phyloP scores from a whole-genome alignment of 208 protist genomes.

The Leishmania lainsoni region DNA sequence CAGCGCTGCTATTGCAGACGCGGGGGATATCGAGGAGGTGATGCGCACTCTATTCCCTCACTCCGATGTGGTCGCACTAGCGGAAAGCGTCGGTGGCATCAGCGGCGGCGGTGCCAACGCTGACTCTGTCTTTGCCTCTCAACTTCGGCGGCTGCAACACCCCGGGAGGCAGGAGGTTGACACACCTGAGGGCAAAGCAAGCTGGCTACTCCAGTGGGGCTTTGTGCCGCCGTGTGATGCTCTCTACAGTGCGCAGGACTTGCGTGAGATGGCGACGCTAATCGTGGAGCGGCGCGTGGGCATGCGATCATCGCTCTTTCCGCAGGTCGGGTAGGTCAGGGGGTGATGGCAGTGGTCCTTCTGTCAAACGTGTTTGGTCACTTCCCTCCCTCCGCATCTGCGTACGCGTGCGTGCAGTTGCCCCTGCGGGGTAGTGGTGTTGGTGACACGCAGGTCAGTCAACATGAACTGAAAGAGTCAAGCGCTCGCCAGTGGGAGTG shows the following conservation, averaged over 20 bases:
- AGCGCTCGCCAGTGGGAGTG: too few relatives aligned
- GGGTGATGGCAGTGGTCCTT: background rate
- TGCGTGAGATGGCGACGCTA: slow-evolving; percentile 69
- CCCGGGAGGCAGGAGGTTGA: slow-evolving; percentile 39
- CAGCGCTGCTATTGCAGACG: background rate
- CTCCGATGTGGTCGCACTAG: background rate
- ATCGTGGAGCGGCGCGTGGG: slow-evolving; percentile 80
- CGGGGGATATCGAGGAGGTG: slow-evolving; percentile 2
- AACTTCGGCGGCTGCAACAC: slow-evolving; percentile 29
- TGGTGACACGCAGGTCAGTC: too few relatives aligned
- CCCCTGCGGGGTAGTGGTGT: too few relatives aligned
- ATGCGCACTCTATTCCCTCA: slow-evolving; percentile 4
- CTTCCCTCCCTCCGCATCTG: background rate
- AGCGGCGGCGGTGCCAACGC: background rate
- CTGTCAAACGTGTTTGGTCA: background rate
- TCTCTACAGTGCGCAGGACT: slow-evolving; percentile 61
- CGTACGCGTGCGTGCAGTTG: too few relatives aligned
- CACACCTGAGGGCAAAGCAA: slow-evolving; percentile 56
- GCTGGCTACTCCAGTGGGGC: slow-evolving; percentile 81
- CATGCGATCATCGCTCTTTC: slow-evolving; percentile 45
- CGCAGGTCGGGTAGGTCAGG: slow-evolving; percentile 4
- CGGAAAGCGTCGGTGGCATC: background rate
- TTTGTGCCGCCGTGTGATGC: slow-evolving; percentile 72
- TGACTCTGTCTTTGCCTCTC: background rate
- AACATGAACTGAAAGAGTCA: too few relatives aligned